Percentiles rank a stretch among this genome's conserved stretches.
phyloP scores from a whole-genome alignment of 805 yeast species.

The Saitoella complicata region DNA sequence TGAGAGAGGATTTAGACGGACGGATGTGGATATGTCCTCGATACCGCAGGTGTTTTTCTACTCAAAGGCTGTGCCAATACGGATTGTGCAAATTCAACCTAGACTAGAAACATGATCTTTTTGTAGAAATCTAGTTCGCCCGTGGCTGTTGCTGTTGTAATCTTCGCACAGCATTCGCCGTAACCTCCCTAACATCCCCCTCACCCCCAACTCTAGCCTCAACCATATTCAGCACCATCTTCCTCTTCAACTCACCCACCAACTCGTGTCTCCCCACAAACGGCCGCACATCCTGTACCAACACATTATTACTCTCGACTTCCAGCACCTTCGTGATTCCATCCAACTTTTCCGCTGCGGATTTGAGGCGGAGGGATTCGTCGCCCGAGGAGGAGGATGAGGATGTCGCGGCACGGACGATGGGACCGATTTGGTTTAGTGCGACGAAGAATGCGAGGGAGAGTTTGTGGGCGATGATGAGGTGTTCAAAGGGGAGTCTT shows the following conservation, averaged over 20 bases:
- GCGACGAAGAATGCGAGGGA: too few relatives aligned
- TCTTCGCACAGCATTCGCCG: neutral
- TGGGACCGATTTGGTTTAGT: too few relatives aligned
- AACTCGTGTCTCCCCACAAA: neutral
- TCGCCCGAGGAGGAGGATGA: too few relatives aligned
- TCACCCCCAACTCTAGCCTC: conserved; percentile 3
- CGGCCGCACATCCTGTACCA: conserved; percentile 6
- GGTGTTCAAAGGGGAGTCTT: too few relatives aligned
- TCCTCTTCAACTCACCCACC: conserved; percentile 9
- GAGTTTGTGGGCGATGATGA: too few relatives aligned
- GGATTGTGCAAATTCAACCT: too few relatives aligned
- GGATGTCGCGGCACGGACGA: too few relatives aligned
- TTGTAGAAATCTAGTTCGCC: too few relatives aligned
- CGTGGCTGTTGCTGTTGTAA: too few relatives aligned
- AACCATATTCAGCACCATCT: conserved; percentile 7
- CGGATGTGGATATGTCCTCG: conserved; percentile 2
- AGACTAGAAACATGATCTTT: too few relatives aligned
- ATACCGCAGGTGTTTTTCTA: conserved; percentile 6
- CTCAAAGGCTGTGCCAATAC: conserved; percentile 2
- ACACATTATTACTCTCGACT: conserved; percentile 2
- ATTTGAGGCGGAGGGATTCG: too few relatives aligned
- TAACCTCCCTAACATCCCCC: conserved; percentile 6
- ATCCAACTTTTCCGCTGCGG: neutral
- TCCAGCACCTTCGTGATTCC: neutral
- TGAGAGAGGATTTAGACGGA: conserved; percentile 9